Base-by-base conservation (phyloP, 2,329 filamentous ascomycete species). In the Scopulariopsis brevicaulis region DNA sequence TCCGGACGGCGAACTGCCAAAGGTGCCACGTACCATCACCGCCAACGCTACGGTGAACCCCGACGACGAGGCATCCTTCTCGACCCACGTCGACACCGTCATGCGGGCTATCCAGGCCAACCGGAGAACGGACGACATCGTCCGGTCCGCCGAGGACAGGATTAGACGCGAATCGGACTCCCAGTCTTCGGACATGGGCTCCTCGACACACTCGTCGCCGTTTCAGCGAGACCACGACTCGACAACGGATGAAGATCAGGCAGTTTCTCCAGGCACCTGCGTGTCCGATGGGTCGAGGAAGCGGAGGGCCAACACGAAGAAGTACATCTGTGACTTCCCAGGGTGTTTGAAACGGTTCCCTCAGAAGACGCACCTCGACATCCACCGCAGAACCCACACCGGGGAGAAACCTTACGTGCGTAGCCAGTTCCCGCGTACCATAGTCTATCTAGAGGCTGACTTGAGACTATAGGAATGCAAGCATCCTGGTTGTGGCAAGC, bases 351-450 rank as follows among this genome's bases (percentile, higher is more conserved):
- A 94, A 75, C 84, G 81, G 61, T 97, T 96, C 70, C 84, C 83
- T 60, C 93, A 97, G 68, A 96, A 93, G 73, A 96, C 92, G 1
- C 93, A 97, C 65, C 79, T 96, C 12, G 88, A 94, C 61, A 96
- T 95, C 54, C 94, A 99, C 70, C 85, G 83, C 53, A 82, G 92
- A 62, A 86, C 88, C 4, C 94, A 99, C 71, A 96, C 90, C 2
- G 94, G 94, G 18, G 84, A 88, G 57, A 94, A 91, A 69, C 93
- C 93, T 60, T 96, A 93, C 69, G 87, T 96, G 75, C 77, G 89
- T 59, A 35, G 4, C 3, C 20, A 54, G 37, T 25, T 20, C 25
- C 1, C 48, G 34, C 40, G 24, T 60, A 12, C 56, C 57, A 8
- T 61, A 48, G 35, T 24, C 35, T 58, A 67, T 69, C 63, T 54